phyloP scores from a whole-genome alignment of 495 filamentous ascomycete species.

The Penicillium chermesinum region DNA sequence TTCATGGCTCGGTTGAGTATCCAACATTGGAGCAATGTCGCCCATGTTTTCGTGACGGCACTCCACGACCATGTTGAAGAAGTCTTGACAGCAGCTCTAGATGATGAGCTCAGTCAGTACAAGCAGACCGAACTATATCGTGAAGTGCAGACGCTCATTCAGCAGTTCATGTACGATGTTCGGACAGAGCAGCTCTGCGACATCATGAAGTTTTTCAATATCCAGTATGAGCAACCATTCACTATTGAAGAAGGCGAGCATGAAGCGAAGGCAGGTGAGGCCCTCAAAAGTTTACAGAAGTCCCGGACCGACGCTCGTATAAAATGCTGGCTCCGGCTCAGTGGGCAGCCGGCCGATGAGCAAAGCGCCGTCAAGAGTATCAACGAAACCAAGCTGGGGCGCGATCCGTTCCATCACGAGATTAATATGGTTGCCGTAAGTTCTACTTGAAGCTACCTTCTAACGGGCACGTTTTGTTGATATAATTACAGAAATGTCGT shows the following conservation, averaged over 20 bases:
- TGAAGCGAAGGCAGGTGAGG: slow-evolving; percentile 10
- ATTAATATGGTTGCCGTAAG: slow-evolving; percentile 50
- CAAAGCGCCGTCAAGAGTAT: slow-evolving; percentile 6
- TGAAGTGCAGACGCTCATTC: not conserved
- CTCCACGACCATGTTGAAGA: slow-evolving; percentile 26
- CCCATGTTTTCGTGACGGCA: slow-evolving; percentile 25
- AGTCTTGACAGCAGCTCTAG: slow-evolving; percentile 26
- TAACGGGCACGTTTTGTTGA: not conserved
- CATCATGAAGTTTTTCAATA: not conserved
- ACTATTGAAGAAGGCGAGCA: slow-evolving; percentile 27
- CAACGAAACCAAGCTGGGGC: slow-evolving; percentile 29
- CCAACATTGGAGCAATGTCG: slow-evolving; percentile 33
- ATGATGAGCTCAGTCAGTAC: slow-evolving; percentile 31
- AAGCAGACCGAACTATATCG: slow-evolving; percentile 27
- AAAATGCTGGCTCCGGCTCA: slow-evolving; percentile 9
- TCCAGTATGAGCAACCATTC: not conserved
- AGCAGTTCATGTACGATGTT: not conserved
- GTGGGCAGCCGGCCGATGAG: slow-evolving; percentile 5
- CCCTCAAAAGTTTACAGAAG: not conserved
- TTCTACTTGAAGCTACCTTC: not conserved
- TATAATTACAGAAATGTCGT: slow-evolving; percentile 28
- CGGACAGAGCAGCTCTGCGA: not conserved
- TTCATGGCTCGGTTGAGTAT: slow-evolving; percentile 35
- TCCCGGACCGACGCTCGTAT: slow-evolving; percentile 13
- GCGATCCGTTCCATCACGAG: slow-evolving; percentile 42